Base-by-base conservation (phyloP, 2,329 filamentous ascomycete species). In the Monilinia fructicola region DNA sequence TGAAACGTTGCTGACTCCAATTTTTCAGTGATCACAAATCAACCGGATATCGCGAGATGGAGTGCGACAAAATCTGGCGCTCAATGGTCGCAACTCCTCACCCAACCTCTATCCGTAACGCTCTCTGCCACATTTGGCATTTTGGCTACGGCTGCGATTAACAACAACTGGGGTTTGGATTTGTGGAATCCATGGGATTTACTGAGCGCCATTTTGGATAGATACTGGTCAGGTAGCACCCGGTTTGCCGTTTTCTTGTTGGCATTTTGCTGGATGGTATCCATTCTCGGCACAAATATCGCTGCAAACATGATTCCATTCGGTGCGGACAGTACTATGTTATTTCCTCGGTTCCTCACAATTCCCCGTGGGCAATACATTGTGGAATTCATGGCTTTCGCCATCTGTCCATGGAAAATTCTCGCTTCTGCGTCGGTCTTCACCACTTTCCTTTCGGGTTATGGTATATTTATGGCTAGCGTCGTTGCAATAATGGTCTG, bases 381-480 rank as follows among this genome's bases (percentile, higher is more conserved):
- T 26, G 81, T 83, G 7, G 83, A 83, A 5, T 67, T 87, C 10
- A 75, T 86, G 21, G 78, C 75, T 0, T 83, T 82, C 44, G 88
- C 85, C 81, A 80, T 81, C 21, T 84, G 86, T 9, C 86, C 86
- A 1, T 89, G 86, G 87, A 87, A 87, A 76, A 89, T 90, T 68
- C 78, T 89, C 21, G 79, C 76, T 54, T 85, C 83, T 0, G 87
- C 86, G 3, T 75, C 77, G 1, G 84, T 82, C 1, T 85, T 89
- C 68, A 77, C 88, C 9, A 83, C 83, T 55, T 90, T 90, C 76
- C 87, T 91, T 81, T 81, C 82, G 53, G 87, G 87, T 0, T 87
- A 88, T 74, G 83, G 83, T 0, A 79, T 88, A 23, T 88, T 88
- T 74, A 78, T 88, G 18, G 85, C 84, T 0, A 84, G 85, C 50